Evolutionary conservation across 306 rosid genomes (phyloP), one percentile per base, ranked within the genome.

Genomic region (Erythrophleum fordii): DNA sequence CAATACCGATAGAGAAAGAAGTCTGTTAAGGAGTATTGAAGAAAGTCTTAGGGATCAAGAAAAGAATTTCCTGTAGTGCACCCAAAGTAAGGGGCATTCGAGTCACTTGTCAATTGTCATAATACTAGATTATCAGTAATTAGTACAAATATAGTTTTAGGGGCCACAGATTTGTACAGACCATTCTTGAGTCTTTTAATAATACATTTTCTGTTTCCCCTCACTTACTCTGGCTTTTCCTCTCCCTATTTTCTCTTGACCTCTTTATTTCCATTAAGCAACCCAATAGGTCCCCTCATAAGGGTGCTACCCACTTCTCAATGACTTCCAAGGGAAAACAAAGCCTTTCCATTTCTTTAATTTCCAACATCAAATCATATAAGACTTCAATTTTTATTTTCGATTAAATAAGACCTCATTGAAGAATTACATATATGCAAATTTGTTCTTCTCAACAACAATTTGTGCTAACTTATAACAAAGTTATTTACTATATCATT

Each of bases 321-420:
- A 7, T 31, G 44, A 62, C 2, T 62, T 31, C 65, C 35, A 29
- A 62, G 69, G 44, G 0, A 5, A 31, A 31, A 45, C 2, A 62
- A 62, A 8, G 37, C 20, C 55, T 48, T 48, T 17, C 16, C 7
- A 7, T 26, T 28, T 28, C 56, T 25, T 5, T 23, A 25, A 69
- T 77, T 77, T 85, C 29, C 49, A 81, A 31, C 73, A 72, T 73
- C 65, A 66, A 66, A 49, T 62, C 58, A 60, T 29, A 42, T 0
- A 65, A 76, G 53, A 31, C 46, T 25, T 45, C 20, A 18, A 29
- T 12, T 66, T 31, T 25, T 37, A n/a, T 55, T n/a, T 55, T 26
- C 13, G 53, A 71, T 55, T 66, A 35, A 64, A n/a, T 35, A 23
- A 20, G 25, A 44, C 75, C 59, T 42, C 56, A 69, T 51, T 53